Evolutionary conservation across 2,329 filamentous ascomycete genomes (phyloP).

Genomic region (Geosmithia putterillii): DNA sequence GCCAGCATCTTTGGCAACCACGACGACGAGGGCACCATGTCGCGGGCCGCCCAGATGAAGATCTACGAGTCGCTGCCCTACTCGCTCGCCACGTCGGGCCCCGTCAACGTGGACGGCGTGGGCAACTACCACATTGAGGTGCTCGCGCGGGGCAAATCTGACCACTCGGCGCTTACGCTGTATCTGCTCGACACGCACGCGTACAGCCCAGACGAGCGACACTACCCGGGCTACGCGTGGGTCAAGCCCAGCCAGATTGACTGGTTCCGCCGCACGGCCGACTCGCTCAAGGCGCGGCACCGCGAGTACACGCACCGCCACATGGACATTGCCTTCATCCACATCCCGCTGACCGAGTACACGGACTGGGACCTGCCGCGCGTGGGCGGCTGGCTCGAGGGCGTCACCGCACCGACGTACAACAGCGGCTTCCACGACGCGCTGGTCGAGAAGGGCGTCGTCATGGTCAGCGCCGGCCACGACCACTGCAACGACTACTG

Average conservation of each 20-base stretch:
- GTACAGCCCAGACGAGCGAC: conserved; percentile 79
- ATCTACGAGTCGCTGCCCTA: conserved; percentile 80
- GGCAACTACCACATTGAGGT: conserved; percentile 94
- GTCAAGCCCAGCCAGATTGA: conserved; percentile 86
- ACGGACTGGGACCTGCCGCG: conserved; percentile 45
- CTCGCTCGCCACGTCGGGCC: conserved; percentile 75
- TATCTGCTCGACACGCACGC: conserved; percentile 90
- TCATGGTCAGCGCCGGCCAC: conserved; percentile 84
- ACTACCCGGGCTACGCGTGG: conserved; percentile 94
- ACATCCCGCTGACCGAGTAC: conserved; percentile 92
- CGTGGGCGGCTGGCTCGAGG: conserved; percentile 63
- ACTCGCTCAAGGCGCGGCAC: conserved; percentile 63
- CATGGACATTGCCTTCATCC: conserved; percentile 93
- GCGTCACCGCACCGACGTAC: conserved; percentile 74
- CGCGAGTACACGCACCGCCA: conserved; percentile 81
- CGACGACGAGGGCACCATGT: conserved; percentile 79
- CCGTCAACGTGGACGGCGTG: conserved; percentile 73
- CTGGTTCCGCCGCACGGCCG: conserved; percentile 79
- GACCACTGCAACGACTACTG: conserved; percentile 98
- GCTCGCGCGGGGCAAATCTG: conserved; percentile 62
- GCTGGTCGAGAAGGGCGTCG: conserved; percentile 71
- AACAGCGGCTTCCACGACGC: conserved; percentile 92
- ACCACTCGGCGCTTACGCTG: conserved; percentile 85
- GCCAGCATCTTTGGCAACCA: conserved; percentile 95
- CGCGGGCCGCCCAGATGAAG: conserved; percentile 68